A percentile compares a stretch with the other conserved stretches of the same genome.
Conservation (phyloP, 345 rosid genomes). For the Arabidopsis arenosa region DNA sequence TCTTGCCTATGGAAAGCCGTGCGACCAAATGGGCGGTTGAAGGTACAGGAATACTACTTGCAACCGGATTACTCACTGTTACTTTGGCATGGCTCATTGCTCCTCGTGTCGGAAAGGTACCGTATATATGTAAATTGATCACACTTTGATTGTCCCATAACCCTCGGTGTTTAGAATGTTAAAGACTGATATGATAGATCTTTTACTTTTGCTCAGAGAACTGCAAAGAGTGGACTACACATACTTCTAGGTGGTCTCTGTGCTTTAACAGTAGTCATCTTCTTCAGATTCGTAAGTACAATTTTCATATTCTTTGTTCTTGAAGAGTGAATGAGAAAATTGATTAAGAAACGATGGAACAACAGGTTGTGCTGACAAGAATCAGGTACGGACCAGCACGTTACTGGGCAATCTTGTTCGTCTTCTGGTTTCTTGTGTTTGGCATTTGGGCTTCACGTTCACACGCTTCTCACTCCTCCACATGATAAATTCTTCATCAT, state of each 20-base stretch:
- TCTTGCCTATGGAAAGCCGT: constrained; percentile 61
- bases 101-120: constrained; percentile 93
- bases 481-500: constrained; percentile 19
- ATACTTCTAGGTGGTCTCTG: constrained; percentile 94
- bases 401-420: constrained; percentile 93
- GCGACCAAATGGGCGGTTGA: constrained; percentile 95
- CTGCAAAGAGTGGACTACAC: constrained; percentile 91
- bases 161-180: not conserved
- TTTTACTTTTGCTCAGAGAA: constrained; percentile 63
- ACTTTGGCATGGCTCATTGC: constrained; percentile 96
- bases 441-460: constrained; percentile 91
- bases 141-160: not conserved
- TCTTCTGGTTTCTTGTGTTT: constrained; percentile 96
- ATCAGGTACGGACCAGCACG: constrained; percentile 97
- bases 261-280: constrained; percentile 86
- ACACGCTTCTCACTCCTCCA: constrained; percentile 41
- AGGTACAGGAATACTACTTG: constrained; percentile 90
- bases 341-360: not conserved
- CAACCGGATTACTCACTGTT: constrained; percentile 85
- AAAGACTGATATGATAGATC: not conserved
- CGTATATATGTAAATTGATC: constrained; percentile 38
- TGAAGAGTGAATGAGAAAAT: constrained; percentile 8
- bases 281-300: constrained; percentile 91
- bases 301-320: constrained; percentile 11
- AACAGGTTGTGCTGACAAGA: constrained; percentile 86